Evolutionary conservation across 352 stramenopile genomes (phyloP), one percentile per base, ranked within the genome.

Genomic region (Phytopythium boreale): DNA sequence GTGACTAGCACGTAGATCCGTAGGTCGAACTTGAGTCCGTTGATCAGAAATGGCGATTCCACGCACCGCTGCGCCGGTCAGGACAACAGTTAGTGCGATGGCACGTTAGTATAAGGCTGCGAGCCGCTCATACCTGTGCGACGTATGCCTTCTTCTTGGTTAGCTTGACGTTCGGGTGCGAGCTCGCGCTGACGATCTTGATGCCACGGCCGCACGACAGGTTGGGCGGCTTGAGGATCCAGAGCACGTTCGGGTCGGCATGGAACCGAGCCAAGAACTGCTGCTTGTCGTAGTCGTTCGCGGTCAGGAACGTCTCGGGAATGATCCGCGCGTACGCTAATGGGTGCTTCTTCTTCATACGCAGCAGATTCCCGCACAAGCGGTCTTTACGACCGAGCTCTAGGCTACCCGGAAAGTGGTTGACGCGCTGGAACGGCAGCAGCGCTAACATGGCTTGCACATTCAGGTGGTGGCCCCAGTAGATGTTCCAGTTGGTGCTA

Each of bases 11-110:
- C 89, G 64, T 98, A 98, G 20, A 98, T 77, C 9, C 92, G 87
- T 39, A 97, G 71, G 62, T 98, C 92, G 60, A 97, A 98, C 68
- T 98, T 98, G 59, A 94, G 77, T 11, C 82, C 85, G 59, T 97
- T 90, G 71, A 97, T 94, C 66, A 96, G 64, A 56, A 92, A 94
- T 17, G 89, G 91, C 43, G 87, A 71, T 9, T 74, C 70, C 19
- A 97, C 64, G 66, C 97, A 96, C 27, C 76, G 72, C 74, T 97
- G 63, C 12, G 79, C 78, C n/a, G 47, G 51, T 47, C 1, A 49
- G 55, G n/a, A 2, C 29, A 64, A n/a, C 34, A 12, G 22, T 24
- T 22, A 14, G 20, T 39, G 26, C 12, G 10, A 46, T 11, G 17
- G 26, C 12, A 56, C 20, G 43, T 24, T 2, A 27, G 5, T 3